These are phyloP conservation scores for Zarea fungicola DNA, from an alignment of 2,329 filamentous ascomycete species.

Conservation along the genomic window DNA sequence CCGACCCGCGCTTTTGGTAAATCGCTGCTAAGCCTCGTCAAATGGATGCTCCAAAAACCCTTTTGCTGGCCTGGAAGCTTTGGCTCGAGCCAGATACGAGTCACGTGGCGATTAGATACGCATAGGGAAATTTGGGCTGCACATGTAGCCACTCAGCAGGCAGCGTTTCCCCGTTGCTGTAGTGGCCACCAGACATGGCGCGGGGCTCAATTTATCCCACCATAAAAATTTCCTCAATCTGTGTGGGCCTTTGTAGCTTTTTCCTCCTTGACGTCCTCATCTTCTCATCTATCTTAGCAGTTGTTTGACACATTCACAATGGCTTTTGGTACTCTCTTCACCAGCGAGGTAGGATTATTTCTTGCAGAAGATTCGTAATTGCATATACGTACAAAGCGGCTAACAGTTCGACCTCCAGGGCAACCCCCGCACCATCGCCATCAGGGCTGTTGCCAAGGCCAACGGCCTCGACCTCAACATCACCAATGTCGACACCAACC, in stretches of 20 bases:
- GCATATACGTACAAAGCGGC: too few relatives aligned
- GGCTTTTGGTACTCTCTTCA: conserved; percentile 98
- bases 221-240: conserved; percentile 29
- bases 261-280: conserved; percentile 22
- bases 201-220: conserved; percentile 29
- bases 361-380: too few relatives aligned
- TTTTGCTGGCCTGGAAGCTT: conserved; percentile 2
- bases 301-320: conserved; percentile 53
- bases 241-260: conserved; percentile 15
- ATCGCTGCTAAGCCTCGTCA: conserved; percentile 11
- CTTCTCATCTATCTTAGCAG: conserved; percentile 21
- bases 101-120: conserved; percentile 24
- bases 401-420: conserved; percentile 48
- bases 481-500: conserved; percentile 63
- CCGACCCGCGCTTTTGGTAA: conserved; percentile 1
- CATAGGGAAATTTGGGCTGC: not conserved
- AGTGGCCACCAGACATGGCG: conserved; percentile 23
- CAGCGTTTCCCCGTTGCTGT: conserved; percentile 19
- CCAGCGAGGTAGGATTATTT: conserved; percentile 61
- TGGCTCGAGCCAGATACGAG: not conserved
- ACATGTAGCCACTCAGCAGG: conserved; percentile 16
- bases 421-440: conserved; percentile 84
- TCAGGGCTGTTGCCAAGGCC: conserved; percentile 93
- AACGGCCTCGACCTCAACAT: conserved; percentile 91
- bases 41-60: conserved; percentile 12